Base-by-base conservation (phyloP, 495 filamentous ascomycete species). In the Talaromyces thailandensis region DNA sequence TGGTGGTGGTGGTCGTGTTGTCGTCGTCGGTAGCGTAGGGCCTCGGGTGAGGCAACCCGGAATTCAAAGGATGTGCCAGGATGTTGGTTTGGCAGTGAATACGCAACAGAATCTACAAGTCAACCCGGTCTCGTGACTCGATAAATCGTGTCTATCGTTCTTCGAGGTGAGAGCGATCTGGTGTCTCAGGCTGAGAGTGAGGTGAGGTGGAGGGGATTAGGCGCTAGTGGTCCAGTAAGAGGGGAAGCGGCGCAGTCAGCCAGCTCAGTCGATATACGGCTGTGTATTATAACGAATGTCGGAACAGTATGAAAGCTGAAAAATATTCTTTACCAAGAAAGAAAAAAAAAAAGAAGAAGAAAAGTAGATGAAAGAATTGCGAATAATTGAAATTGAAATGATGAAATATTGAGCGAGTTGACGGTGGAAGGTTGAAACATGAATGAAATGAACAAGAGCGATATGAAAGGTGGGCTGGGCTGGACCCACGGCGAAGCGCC, bases 91-190 rank as follows among this genome's bases (percentile, higher is more conserved):
- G 25, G 14, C 21, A 16, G 50, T 21, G 48, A 51, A 24, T 21
- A 25, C 7, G 11, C 48, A 28, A 25, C 14, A 58, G 1, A 5
- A 48, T 23, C 37, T 43, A 8, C 9, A 48, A 4, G 43, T 48
- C 18, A 23, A 48, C 62, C 74, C 60, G 69, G 62, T 68, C 65
- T 18, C 43, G 43, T 48, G 18, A 21, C n/a, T 48, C 43, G 21
- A 48, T 48, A 48, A 21, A 16, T 21, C 9, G 43, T 23, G 43
- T 48, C n/a, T 18, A 18, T 48, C n/a, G 16, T 48, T 48, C 51
- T 14, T 55, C 51, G 14, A 55, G 24, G 6, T 55, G 51, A 55
- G 51, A 40, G 35, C 35, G 35, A 55, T 55, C n/a, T 11, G 51
- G 16, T 55, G 51, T 26, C 11, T 55, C 26, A 25, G 26, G 51